Evolutionary conservation across 768 basidiomycete species (phyloP).

Genomic region (Pisolithus microcarpus): DNA sequence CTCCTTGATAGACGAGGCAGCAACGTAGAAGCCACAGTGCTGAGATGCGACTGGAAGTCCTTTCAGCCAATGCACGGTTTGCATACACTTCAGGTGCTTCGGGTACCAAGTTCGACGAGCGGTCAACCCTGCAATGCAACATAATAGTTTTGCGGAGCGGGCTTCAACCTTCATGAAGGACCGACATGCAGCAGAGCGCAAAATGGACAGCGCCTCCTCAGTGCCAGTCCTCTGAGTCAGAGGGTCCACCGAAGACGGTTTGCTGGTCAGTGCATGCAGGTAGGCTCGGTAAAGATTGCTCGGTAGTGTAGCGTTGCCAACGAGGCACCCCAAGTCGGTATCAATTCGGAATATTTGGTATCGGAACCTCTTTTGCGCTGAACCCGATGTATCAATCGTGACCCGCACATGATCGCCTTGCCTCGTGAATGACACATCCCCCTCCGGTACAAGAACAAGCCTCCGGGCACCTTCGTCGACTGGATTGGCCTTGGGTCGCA

Average conservation of each 20-base stretch:
- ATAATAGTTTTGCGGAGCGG: slow-evolving; percentile 24
- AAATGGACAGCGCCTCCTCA: slow-evolving; percentile 32
- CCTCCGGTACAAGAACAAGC: slow-evolving; percentile 10
- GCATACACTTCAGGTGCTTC: slow-evolving; percentile 27
- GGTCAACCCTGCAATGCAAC: slow-evolving; percentile 24
- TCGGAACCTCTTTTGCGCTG: background rate
- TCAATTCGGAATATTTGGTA: slow-evolving; percentile 22
- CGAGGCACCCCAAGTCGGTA: slow-evolving; percentile 17
- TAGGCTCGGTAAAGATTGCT: slow-evolving; percentile 29
- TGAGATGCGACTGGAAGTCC: slow-evolving; percentile 22
- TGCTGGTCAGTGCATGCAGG: slow-evolving; percentile 37
- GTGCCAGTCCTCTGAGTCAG: slow-evolving; percentile 35
- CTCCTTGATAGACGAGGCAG: slow-evolving; percentile 19
- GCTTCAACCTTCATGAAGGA: slow-evolving; percentile 31
- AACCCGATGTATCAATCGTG: no score
- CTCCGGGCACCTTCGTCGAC: background rate
- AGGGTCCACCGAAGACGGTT: slow-evolving; percentile 32
- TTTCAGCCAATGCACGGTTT: slow-evolving; percentile 26
- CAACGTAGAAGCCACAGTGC: slow-evolving; percentile 18
- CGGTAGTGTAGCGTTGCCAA: slow-evolving; percentile 12
- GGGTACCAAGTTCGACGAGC: slow-evolving; percentile 32
- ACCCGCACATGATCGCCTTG: background rate
- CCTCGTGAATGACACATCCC: background rate
- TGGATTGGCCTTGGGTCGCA: slow-evolving; percentile 18
- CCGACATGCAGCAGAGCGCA: slow-evolving; percentile 27